phyloP scores from a whole-genome alignment of 768 basidiomycete species.

The Amanita muscaria region DNA sequence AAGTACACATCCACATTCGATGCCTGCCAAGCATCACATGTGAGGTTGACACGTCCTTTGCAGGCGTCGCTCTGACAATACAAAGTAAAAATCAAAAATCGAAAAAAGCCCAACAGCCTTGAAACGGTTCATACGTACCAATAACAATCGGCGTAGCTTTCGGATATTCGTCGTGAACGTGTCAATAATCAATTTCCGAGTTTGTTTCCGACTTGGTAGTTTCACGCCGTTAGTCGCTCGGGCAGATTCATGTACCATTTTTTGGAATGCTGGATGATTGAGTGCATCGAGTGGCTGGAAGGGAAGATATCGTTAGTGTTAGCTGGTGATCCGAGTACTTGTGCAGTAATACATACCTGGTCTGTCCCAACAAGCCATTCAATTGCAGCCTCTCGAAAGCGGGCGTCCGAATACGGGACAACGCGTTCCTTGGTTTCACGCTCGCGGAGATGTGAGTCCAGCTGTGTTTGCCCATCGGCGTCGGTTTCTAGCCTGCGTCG shows the following conservation, averaged over 20 bases:
- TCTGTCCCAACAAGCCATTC: conserved; percentile 31
- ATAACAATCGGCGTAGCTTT: not conserved
- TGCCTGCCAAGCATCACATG: conserved; percentile 2
- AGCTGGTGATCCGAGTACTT: too few species aligned
- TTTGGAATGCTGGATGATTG: conserved; percentile 18
- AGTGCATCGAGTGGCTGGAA: conserved; percentile 24
- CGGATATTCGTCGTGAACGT: conserved; percentile 17
- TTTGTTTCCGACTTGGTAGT: conserved; percentile 22
- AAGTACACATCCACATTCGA: conserved; percentile 29
- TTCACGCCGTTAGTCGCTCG: conserved; percentile 27
- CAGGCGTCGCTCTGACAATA: conserved; percentile 3
- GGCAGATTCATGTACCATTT: conserved; percentile 30
- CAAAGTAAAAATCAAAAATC: too few species aligned
- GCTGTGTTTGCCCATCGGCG: too few species aligned
- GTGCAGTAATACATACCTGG: conserved; percentile 27
- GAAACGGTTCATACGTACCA: not conserved
- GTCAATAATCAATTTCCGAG: conserved; percentile 19
- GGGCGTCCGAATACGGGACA: conserved; percentile 21
- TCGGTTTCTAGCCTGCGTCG: too few species aligned
- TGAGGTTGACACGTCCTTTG: not conserved
- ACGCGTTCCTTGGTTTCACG: conserved; percentile 12
- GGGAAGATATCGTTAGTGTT: not conserved
- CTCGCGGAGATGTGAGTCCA: not conserved
- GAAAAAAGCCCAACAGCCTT: too few species aligned
- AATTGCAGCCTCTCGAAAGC: conserved; percentile 22